Evolutionary conservation across 2,329 filamentous ascomycete genomes (phyloP), one percentile per base, ranked within the genome.

Genomic region (Epichloe uncinata): DNA sequence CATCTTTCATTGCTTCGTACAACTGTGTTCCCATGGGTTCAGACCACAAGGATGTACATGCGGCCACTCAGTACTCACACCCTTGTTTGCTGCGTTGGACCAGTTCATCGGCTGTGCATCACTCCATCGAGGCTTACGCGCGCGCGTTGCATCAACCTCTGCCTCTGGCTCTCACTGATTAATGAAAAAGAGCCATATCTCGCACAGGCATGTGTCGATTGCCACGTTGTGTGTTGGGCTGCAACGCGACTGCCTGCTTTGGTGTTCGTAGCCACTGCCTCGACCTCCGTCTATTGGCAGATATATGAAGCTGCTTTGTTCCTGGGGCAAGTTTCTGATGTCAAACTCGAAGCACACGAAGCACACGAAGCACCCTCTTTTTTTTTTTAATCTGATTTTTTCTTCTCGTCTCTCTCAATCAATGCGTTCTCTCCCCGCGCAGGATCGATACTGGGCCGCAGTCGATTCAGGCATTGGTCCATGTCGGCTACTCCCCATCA

Each of bases 361-460:
- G 13, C 5, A 20, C 11, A 18, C 3, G 3, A 4, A 15, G 13
- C 5, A 20, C 11, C 34, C 16, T 26, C 13, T 40, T 8, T 37
- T 11, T 40, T 8, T 37, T 11, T 6, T 41, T 42, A 4, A 30
- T 7, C 30, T 20, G 34, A 6, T 12, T 18, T 12, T 16, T 33
- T 33, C 18, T 43, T 42, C 41, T 42, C 15, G 33, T 26, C 49
- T n/a, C 45, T 22, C 35, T 41, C 45, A 37, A 36, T 49, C 16
- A n/a, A 60, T 61, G 56, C 53, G 30, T 47, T 30, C 52, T 9
- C 46, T 52, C 22, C 53, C 41, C 15, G 47, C 52, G 12, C 57
- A 59, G 45, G 61, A 63, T 18, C 56, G 55, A 5, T 66, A 64
- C 50, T 63, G 62, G 63, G 52, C 50, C 13, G 56, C 47, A 15